Base-by-base conservation (phyloP, 2,329 filamentous ascomycete genomes). In the Calycina marina region DNA sequence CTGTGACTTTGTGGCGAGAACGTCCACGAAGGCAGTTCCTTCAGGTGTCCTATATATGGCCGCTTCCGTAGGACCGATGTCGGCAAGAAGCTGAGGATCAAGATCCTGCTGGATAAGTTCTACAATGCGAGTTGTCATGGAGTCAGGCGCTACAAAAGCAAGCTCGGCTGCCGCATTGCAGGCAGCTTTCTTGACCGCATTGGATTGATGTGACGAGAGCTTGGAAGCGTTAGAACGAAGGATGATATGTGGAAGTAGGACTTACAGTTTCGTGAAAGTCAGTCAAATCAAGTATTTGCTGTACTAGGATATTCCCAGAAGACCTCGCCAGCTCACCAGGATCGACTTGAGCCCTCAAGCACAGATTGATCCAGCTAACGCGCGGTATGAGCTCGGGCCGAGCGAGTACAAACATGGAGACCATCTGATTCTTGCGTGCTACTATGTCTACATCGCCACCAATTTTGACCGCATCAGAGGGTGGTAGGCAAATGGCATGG, bases 41-140 rank as follows among this genome's bases (percentile, higher is more conserved):
- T 92, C 84, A 1, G 85, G 79, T 1, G 88, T 93, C 27, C 84
- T 76, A 55, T 86, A 90, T 37, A 98, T 96, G 11, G 85, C 86
- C 16, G 85, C 84, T 55, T 98, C 90, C 2, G 84, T 77, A 8
- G 85, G 80, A 0, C 85, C 84, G 40, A 94, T 67, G 14, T 71
- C 67, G 9, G 72, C 63, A 3, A 94, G 63, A 38, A 82, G 75
- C 26, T 65, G 57, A 1, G 72, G 65, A 40, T 85, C 65, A 13
- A 98, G 64, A 53, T 96, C 85, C 16, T 67, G 56, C 33, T 67
- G 63, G 31, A 98, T 73, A 28, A 90, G 71, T 16, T 73, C 59
- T 15, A 94, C 70, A 14, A 98, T 66, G 5, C 71, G 68, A 4
- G 83, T 70, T 13, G 84, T 78, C 56, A 93, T 80, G 11, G 63